phyloP scores from a whole-genome alignment of 2,329 filamentous ascomycete species.

The Claviceps capensis region DNA sequence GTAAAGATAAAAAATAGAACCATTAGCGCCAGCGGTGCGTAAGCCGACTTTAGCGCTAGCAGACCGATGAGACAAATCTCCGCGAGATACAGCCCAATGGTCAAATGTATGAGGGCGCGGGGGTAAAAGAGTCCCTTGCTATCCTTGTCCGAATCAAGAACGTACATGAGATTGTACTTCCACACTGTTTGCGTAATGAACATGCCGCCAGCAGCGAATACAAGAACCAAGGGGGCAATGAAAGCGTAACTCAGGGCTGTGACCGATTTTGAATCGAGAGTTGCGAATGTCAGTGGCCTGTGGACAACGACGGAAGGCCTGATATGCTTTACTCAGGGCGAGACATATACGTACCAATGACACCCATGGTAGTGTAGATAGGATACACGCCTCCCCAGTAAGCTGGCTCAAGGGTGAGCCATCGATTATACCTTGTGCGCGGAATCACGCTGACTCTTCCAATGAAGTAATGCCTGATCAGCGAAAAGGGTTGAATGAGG shows the following conservation, averaged over 20 bases:
- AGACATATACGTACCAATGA: constrained; percentile 48
- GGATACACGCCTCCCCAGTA: constrained; percentile 79
- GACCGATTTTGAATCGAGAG: background rate
- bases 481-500: constrained; percentile 56
- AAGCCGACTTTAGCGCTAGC: constrained; percentile 54
- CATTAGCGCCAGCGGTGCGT: constrained; percentile 63
- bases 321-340: background rate
- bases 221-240: constrained; percentile 73
- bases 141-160: constrained; percentile 69
- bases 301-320: background rate
- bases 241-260: constrained; percentile 71
- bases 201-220: constrained; percentile 69
- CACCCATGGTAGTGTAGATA: constrained; percentile 66
- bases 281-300: background rate
- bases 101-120: constrained; percentile 73
- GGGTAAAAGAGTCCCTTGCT: constrained; percentile 82
- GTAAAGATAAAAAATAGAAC: constrained; percentile 64
- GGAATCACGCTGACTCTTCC: constrained; percentile 67
- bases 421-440: constrained; percentile 65
- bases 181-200: constrained; percentile 76
- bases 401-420: constrained; percentile 58
- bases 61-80: constrained; percentile 76
- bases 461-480: constrained; percentile 43
- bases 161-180: constrained; percentile 82
- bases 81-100: constrained; percentile 71